These are phyloP conservation scores for Pisolithus tinctorius DNA, from an alignment of 768 basidiomycete species.

Conservation along the genomic window DNA sequence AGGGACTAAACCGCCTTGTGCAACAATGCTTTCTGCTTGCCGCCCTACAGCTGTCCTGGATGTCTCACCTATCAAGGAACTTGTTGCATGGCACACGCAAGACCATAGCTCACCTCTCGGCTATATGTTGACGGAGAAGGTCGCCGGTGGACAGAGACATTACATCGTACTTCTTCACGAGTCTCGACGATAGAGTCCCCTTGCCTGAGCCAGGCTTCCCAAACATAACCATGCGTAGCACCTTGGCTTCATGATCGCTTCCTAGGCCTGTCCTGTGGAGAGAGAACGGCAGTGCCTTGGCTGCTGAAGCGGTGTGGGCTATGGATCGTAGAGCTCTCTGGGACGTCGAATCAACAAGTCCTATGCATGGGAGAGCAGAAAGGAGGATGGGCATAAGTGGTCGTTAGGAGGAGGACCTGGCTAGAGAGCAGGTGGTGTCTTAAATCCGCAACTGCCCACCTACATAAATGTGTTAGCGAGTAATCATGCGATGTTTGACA, in stretches of 20 bases:
- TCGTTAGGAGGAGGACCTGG: neutral
- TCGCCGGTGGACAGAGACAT: slow-evolving; percentile 78
- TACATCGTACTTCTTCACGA: slow-evolving; percentile 78
- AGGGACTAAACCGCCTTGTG: slow-evolving; percentile 66
- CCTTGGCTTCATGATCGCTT: slow-evolving; percentile 15
- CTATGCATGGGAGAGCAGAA: slow-evolving; percentile 2
- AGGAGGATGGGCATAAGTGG: slow-evolving; percentile 14
- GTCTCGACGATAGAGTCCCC: slow-evolving; percentile 71
- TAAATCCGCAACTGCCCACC: neutral
- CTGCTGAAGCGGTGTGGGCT: slow-evolving; percentile 24
- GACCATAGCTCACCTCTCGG: slow-evolving; percentile 39
- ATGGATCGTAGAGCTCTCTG: slow-evolving; percentile 17
- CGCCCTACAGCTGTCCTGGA: slow-evolving; percentile 61
- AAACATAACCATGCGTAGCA: slow-evolving; percentile 49
- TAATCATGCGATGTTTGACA: neutral
- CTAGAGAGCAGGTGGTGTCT: neutral
- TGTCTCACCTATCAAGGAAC: neutral
- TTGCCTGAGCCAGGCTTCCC: slow-evolving; percentile 71
- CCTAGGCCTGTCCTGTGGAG: slow-evolving; percentile 30
- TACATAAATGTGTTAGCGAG: neutral
- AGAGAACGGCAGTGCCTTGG: slow-evolving; percentile 46
- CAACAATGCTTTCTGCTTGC: slow-evolving; percentile 73
- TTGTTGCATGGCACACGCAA: neutral
- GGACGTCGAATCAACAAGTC: slow-evolving; percentile 3
- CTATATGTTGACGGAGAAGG: slow-evolving; percentile 77